Conservation (phyloP, 73 alveolate genomes). For the Uronychia setigera region DNA sequence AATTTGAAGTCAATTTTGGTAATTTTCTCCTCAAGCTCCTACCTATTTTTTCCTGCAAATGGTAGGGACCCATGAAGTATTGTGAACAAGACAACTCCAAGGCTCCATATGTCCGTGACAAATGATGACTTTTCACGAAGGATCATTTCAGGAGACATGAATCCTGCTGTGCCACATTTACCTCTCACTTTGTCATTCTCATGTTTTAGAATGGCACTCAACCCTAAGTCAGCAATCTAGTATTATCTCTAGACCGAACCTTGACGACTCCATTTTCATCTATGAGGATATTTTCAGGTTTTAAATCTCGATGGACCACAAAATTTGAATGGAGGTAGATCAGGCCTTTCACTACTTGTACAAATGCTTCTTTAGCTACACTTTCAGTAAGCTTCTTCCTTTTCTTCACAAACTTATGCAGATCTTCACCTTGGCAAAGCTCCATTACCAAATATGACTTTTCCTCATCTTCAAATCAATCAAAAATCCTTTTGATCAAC, state of each 20-base stretch:
- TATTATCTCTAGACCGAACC: not conserved
- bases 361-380: not conserved
- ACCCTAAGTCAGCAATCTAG: not conserved
- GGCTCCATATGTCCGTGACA: not conserved
- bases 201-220: not conserved
- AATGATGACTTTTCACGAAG: not conserved
- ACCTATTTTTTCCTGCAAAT: not conserved
- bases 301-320: not conserved
- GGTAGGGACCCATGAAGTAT: not conserved
- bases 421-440: not conserved
- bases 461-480: not conserved
- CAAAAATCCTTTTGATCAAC: not conserved
- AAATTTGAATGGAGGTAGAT: not conserved
- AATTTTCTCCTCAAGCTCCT: not conserved
- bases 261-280: not conserved
- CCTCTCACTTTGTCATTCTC: not conserved
- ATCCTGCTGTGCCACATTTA: not conserved
- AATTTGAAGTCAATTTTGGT: not conserved
- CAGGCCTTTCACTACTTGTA: not conserved
- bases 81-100: not conserved
- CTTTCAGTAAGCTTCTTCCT: not conserved
- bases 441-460: not conserved
- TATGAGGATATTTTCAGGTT: not conserved
- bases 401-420: not conserved
- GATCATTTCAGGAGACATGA: not conserved